Evolutionary conservation across 495 filamentous ascomycete genomes (phyloP).

Genomic region (Pyrenula massariospora): DNA sequence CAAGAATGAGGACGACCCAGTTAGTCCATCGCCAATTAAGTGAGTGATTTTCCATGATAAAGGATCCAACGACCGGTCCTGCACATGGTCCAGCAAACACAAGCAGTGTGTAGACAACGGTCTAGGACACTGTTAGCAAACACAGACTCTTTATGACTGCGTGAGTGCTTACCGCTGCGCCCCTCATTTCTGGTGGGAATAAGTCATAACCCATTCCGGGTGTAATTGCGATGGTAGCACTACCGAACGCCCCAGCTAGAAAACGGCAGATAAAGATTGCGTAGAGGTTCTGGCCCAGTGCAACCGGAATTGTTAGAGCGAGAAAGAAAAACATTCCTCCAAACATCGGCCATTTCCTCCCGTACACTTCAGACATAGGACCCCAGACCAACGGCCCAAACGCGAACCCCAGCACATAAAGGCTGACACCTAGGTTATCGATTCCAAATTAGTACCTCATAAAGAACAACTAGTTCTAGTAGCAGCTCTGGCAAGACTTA

Average conservation of each 20-base stretch:
- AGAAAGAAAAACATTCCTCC: conserved; percentile 41
- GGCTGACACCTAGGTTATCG: conserved; percentile 24
- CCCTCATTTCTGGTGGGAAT: conserved; percentile 47
- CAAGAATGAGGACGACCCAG: conserved; percentile 51
- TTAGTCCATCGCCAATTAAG: conserved; percentile 55
- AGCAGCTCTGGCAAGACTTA: too few species aligned
- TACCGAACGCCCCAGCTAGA: conserved; percentile 49
- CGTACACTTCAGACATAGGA: conserved; percentile 45
- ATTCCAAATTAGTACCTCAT: too few species aligned
- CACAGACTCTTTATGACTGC: conserved; percentile 45
- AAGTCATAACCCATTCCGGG: conserved; percentile 51
- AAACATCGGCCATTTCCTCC: conserved; percentile 44
- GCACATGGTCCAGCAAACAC: conserved; percentile 25
- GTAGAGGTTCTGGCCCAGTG: conserved; percentile 44
- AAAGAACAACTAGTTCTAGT: too few species aligned
- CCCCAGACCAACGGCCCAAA: conserved; percentile 43
- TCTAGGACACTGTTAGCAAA: conserved; percentile 20
- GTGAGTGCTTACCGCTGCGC: conserved; percentile 42
- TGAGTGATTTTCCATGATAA: conserved; percentile 35
- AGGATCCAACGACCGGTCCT: conserved; percentile 49
- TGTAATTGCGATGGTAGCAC: conserved; percentile 49
- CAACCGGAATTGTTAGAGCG: conserved; percentile 52
- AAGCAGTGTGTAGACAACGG: conserved; percentile 3
- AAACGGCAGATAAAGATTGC: conserved; percentile 52
- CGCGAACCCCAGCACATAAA: conserved; percentile 38